These are phyloP conservation scores for Vigna hirtella DNA, from an alignment of 306 rosid genomes.

Conservation along the genomic window DNA sequence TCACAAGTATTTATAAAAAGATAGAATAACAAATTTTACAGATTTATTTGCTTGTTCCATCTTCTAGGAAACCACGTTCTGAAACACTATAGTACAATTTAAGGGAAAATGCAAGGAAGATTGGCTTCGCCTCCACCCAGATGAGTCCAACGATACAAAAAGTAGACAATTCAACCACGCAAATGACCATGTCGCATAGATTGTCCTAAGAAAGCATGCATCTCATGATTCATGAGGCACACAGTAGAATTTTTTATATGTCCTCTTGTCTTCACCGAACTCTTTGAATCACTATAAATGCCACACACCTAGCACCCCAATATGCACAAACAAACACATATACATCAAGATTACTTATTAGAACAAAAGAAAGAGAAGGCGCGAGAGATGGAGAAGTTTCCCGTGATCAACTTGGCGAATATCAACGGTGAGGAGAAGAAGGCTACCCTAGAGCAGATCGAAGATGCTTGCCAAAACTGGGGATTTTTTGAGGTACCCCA, in stretches of 20 bases:
- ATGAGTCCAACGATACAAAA: neutral
- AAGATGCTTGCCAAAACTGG: constrained; percentile 53
- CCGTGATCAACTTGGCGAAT: constrained; percentile 67
- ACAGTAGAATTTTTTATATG: neutral
- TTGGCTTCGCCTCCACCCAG: neutral
- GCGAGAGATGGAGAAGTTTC: constrained; percentile 66
- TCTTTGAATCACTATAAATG: neutral
- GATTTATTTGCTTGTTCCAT: neutral
- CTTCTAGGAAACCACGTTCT: neutral
- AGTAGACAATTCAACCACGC: neutral
- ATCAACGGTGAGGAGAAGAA: constrained; percentile 63
- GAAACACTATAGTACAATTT: neutral
- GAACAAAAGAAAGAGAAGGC: neutral
- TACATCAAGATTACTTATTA: neutral
- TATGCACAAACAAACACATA: neutral
- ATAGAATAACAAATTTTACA: neutral
- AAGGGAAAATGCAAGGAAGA: neutral
- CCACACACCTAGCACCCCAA: neutral
- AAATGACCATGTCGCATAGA: neutral
- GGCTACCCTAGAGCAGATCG: constrained; percentile 53
- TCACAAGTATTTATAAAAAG: too few relatives aligned
- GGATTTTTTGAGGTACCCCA: constrained; percentile 71
- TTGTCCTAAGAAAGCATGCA: neutral
- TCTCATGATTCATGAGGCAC: neutral
- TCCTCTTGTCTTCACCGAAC: neutral